Evolutionary conservation across 1,284 basidiomycete genomes (phyloP).

Genomic region (Ceratobasidium sp.): DNA sequence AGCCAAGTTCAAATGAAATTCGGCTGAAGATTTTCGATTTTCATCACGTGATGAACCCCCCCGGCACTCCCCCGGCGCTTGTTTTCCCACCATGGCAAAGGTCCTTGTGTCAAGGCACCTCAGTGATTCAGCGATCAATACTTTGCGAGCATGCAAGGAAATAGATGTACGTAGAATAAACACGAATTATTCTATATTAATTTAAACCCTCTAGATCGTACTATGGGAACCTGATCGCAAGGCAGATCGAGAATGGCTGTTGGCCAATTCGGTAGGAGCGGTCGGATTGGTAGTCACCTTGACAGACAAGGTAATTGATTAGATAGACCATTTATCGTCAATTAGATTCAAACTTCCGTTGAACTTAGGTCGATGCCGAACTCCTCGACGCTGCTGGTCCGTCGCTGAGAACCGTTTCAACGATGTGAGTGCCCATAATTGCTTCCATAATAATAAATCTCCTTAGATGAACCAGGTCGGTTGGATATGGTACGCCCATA

Average conservation of each 20-base stretch:
- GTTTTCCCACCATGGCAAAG: slow-evolving; percentile 42
- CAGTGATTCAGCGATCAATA: slow-evolving; percentile 48
- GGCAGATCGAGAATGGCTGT: slow-evolving; percentile 76
- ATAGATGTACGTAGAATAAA: slow-evolving; percentile 44
- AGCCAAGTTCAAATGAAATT: slow-evolving; percentile 8
- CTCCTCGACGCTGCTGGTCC: slow-evolving; percentile 74
- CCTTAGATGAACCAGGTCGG: slow-evolving; percentile 54
- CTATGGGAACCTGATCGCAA: slow-evolving; percentile 70
- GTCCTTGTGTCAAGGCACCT: slow-evolving; percentile 50
- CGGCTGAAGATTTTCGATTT: slow-evolving; percentile 1
- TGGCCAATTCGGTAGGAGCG: slow-evolving; percentile 72
- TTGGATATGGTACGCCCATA: slow-evolving; percentile 72
- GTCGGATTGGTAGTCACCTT: slow-evolving; percentile 71
- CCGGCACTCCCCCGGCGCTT: too few species aligned
- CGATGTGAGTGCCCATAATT: slow-evolving; percentile 61
- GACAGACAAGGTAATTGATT: slow-evolving; percentile 65
- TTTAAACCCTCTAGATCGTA: slow-evolving; percentile 58
- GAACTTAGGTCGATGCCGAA: slow-evolving; percentile 71
- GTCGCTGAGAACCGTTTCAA: slow-evolving; percentile 78
- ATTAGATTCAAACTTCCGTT: not conserved
- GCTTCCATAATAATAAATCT: not conserved
- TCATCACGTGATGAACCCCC: slow-evolving; percentile 8
- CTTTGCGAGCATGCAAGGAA: not conserved
- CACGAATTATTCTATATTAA: slow-evolving; percentile 17
- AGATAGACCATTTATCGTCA: not conserved